Conservation (phyloP, 2,329 filamentous ascomycete species). For the Apiospora rasikravindrae region DNA sequence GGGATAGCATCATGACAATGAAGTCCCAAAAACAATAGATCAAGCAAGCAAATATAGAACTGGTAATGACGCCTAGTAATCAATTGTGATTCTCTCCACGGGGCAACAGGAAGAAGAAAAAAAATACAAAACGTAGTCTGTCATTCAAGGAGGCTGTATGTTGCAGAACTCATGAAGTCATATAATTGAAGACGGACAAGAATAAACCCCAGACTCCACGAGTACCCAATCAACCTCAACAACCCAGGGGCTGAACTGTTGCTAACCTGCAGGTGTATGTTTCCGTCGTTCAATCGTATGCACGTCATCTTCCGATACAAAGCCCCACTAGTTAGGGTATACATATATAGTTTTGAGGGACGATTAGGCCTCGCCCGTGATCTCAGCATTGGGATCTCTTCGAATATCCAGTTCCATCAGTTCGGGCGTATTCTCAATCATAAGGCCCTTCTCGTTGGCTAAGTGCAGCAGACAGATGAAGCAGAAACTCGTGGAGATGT, state of each 20-base stretch:
- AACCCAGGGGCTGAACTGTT: not conserved
- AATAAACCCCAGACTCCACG: slow-evolving; percentile 1
- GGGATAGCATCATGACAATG: not conserved
- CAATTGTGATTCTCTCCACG: too few species aligned
- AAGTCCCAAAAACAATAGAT: too few species aligned
- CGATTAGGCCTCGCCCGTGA: slow-evolving; percentile 41
- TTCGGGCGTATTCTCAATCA: slow-evolving; percentile 69
- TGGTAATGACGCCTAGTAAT: not conserved
- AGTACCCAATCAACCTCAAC: not conserved
- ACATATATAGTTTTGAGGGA: not conserved
- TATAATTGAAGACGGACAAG: not conserved
- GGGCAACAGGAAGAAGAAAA: not conserved
- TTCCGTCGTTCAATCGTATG: slow-evolving; percentile 10
- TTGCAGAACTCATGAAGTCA: not conserved
- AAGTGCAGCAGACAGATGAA: slow-evolving; percentile 93
- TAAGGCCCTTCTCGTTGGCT: slow-evolving; percentile 89
- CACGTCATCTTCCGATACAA: not conserved
- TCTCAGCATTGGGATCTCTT: slow-evolving; percentile 66
- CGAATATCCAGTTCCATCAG: slow-evolving; percentile 65
- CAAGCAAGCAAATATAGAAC: not conserved
- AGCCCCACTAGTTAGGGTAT: not conserved
- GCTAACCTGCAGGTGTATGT: not conserved
- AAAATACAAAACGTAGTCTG: not conserved
- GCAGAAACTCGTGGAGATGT: slow-evolving; percentile 92
- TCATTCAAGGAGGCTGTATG: not conserved